These are phyloP conservation scores for Grosmannia penicillata DNA, from an alignment of 2,329 filamentous ascomycete genomes.

Conservation along the genomic window DNA sequence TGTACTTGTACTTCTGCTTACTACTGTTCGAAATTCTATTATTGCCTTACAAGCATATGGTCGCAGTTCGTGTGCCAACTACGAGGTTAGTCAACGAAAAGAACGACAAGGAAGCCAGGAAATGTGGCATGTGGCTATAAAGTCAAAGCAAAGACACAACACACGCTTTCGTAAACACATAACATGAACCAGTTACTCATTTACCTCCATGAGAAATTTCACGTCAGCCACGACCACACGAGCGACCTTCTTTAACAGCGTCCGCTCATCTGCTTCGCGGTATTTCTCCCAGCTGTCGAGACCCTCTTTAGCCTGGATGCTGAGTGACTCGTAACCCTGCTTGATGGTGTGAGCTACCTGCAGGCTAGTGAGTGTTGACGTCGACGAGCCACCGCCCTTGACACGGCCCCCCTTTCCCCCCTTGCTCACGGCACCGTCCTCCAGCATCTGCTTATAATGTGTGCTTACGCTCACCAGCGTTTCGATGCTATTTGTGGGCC, in stretches of 20 bases:
- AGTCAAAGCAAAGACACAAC: neutral
- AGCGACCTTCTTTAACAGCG: constrained; percentile 74
- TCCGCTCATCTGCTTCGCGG: constrained; percentile 74
- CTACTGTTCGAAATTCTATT: too few species aligned
- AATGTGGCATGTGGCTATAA: neutral
- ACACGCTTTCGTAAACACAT: too few species aligned
- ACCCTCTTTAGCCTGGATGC: constrained; percentile 77
- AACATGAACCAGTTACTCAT: neutral
- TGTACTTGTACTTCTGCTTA: too few species aligned
- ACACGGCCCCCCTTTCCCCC: constrained; percentile 22
- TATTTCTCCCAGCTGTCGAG: constrained; percentile 76
- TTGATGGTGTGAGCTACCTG: constrained; percentile 89
- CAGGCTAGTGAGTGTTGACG: constrained; percentile 60
- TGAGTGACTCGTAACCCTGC: constrained; percentile 88
- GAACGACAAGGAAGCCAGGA: too few species aligned
- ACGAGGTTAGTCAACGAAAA: too few species aligned
- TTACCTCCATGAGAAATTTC: constrained; percentile 9
- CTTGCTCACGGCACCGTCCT: constrained; percentile 26
- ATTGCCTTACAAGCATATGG: too few species aligned
- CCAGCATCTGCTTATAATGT: constrained; percentile 77
- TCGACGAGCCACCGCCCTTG: constrained; percentile 21
- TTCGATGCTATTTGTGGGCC: constrained; percentile 58
- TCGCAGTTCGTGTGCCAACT: too few species aligned
- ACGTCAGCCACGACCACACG: constrained; percentile 57
- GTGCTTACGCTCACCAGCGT: constrained; percentile 69